Evolutionary conservation across 495 filamentous ascomycete species (phyloP).

Genomic region (Tuber borchii): DNA sequence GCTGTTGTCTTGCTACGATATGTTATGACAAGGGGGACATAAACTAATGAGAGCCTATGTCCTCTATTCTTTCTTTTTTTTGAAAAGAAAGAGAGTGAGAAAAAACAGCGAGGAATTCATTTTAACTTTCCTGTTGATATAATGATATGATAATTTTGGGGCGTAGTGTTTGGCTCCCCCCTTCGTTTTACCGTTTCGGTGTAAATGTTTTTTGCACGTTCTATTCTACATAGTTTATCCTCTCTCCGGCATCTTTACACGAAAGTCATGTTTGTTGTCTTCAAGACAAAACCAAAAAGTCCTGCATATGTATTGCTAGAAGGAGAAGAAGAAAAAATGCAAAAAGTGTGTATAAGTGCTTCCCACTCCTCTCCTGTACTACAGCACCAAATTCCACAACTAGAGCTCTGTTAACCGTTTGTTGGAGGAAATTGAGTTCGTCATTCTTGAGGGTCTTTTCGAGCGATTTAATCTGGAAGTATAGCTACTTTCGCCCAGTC

Average conservation of each 20-base stretch:
- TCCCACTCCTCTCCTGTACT: conserved; percentile 52
- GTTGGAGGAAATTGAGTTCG: conserved; percentile 71
- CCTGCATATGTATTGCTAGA: neutral
- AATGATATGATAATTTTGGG: neutral
- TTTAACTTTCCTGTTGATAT: neutral
- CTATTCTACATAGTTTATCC: neutral
- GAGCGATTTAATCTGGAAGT: conserved; percentile 83
- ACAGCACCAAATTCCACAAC: conserved; percentile 70
- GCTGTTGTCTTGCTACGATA: too few relatives aligned
- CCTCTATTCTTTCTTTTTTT: too few relatives aligned
- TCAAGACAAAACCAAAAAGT: neutral
- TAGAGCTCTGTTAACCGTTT: conserved; percentile 55
- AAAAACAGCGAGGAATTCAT: neutral
- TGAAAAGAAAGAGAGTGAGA: too few relatives aligned
- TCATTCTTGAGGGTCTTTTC: conserved; percentile 79
- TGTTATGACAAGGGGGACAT: too few relatives aligned
- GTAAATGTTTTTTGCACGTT: neutral
- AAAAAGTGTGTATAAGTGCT: conserved; percentile 5
- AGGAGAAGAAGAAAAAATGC: conserved; percentile 17
- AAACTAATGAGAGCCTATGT: neutral
- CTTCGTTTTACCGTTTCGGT: neutral
- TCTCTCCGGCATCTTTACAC: neutral
- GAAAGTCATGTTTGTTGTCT: neutral
- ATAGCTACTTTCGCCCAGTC: conserved; percentile 72
- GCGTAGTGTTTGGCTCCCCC: neutral